Percentiles rank a stretch among this genome's conserved stretches.
Conservation (phyloP, 164 flowering plant genomes). For the Litsea cubeba region DNA sequence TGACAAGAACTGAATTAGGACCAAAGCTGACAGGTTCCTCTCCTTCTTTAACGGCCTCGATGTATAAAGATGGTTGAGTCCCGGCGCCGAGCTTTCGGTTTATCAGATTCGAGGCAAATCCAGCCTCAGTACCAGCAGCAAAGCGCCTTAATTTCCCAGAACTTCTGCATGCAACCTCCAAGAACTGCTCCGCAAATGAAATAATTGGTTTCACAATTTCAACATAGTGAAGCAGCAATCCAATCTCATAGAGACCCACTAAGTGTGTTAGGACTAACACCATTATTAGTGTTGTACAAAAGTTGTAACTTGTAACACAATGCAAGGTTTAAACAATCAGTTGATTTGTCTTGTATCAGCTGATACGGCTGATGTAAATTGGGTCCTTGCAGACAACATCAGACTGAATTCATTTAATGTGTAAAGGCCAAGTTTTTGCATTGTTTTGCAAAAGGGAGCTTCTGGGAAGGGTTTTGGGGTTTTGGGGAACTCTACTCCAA, state of each 20-base stretch:
- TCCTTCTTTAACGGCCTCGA: constrained; percentile 73
- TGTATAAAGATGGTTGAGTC: constrained; percentile 31
- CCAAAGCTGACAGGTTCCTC: constrained; percentile 80
- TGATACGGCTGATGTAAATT: no score
- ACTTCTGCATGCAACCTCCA: constrained; percentile 64
- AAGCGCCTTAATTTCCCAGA: constrained; percentile 59
- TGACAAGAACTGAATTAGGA: constrained; percentile 49
- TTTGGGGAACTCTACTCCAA: no score
- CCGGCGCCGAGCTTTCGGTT: constrained; percentile 41
- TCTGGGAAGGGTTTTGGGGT: no score
- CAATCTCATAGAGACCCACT: not conserved
- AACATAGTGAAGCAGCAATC: not conserved
- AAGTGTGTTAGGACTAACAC: not conserved
- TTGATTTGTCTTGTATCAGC: no score
- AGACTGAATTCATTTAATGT: no score
- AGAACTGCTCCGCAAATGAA: constrained; percentile 31
- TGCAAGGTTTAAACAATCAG: not conserved
- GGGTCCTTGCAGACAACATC: no score
- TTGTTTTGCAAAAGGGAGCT: no score
- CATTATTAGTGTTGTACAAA: not conserved
- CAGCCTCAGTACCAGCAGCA: constrained; percentile 67
- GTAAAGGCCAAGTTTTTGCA: no score
- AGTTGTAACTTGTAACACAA: not conserved
- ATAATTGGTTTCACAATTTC: constrained; percentile 3
- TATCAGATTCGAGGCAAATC: constrained; percentile 59